These are phyloP conservation scores for Gossypium schwendimanii DNA, from an alignment of 441 rosid genomes.

Conservation along the genomic window DNA sequence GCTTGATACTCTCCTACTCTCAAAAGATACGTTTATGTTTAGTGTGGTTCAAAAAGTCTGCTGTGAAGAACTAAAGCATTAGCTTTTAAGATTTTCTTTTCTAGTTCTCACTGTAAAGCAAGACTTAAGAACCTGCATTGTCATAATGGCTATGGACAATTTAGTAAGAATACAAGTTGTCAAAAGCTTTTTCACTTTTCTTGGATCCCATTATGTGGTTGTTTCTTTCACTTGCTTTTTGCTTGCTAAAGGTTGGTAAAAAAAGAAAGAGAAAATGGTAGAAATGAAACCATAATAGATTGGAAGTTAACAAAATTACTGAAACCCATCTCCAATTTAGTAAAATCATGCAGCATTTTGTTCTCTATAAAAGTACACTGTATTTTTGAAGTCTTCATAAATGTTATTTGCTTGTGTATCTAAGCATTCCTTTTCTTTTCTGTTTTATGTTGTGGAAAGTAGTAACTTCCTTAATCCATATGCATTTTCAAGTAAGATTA, in stretches of 20 bases:
- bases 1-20: background rate
- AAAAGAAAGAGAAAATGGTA: background rate
- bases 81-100: background rate
- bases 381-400: background rate
- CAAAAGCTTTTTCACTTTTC: background rate
- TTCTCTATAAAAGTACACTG: background rate
- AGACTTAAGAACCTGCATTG: background rate
- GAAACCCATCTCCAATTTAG: background rate
- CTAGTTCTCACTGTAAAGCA: background rate
- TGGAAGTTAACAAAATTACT: background rate
- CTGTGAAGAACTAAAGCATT: background rate
- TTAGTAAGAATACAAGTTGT: slow-evolving; percentile 1
- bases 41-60: background rate
- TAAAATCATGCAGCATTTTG: background rate
- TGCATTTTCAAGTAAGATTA: background rate
- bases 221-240: background rate
- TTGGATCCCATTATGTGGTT: background rate
- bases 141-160: background rate
- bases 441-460: background rate
- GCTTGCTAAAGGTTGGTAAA: background rate
- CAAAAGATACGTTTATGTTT: background rate
- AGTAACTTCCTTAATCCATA: background rate
- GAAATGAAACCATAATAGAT: background rate
- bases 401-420: background rate
- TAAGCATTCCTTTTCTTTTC: background rate